Conservation (phyloP, 495 filamentous ascomycete species). For the Penicillium cinerascens region DNA sequence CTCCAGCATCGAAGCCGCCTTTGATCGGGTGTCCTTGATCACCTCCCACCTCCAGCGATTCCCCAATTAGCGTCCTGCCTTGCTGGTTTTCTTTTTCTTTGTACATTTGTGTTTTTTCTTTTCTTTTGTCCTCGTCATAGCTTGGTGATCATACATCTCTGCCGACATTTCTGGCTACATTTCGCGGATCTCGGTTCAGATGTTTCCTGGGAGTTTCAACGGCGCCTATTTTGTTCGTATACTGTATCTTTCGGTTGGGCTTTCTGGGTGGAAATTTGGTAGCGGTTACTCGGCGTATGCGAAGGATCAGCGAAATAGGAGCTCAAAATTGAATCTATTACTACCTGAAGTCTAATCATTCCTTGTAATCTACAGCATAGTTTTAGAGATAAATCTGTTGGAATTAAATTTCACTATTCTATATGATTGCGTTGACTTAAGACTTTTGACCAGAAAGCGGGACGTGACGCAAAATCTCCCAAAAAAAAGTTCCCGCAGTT, state of each 20-base stretch:
- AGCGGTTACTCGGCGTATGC: conserved; percentile 20
- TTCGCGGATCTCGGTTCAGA: conserved; percentile 9
- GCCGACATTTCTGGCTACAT: conserved; percentile 9
- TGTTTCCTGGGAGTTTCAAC: conserved; percentile 20
- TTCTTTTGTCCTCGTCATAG: conserved; percentile 22
- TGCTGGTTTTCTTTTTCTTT: conserved; percentile 20
- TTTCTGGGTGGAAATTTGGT: conserved; percentile 26
- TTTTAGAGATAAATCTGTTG: no score
- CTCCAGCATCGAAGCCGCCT: conserved; percentile 48
- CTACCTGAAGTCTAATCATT: neutral
- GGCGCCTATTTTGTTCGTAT: conserved; percentile 19
- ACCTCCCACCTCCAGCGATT: conserved; percentile 48
- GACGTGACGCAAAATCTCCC: neutral
- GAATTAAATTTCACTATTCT: neutral
- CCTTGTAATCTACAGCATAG: neutral
- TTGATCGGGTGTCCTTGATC: conserved; percentile 43
- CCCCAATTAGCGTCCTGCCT: conserved; percentile 29
- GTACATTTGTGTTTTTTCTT: conserved; percentile 22
- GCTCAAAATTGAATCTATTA: conserved; percentile 19
- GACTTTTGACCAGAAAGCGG: neutral
- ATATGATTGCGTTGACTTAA: neutral
- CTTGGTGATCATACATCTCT: conserved; percentile 23
- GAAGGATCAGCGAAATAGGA: conserved; percentile 21
- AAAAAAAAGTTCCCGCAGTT: conserved; percentile 12
- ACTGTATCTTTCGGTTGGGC: conserved; percentile 17